Conservation (phyloP, 192 early-diverging fungal species). For the Coemansia aciculifera region DNA sequence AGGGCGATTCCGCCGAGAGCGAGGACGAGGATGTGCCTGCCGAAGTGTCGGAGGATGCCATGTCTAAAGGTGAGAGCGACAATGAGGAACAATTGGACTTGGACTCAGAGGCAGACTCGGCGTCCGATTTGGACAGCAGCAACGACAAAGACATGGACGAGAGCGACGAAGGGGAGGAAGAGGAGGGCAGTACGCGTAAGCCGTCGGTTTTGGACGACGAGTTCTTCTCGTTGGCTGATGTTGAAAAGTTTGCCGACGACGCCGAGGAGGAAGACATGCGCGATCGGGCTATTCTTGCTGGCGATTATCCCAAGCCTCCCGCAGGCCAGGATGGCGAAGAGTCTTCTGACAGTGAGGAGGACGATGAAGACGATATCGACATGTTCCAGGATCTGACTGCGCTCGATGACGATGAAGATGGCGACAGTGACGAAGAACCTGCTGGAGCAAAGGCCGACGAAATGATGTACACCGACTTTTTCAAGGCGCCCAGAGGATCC, state of each 20-base stretch:
- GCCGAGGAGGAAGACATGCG: constrained; percentile 54
- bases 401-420: constrained; percentile 64
- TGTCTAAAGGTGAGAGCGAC: constrained; percentile 14
- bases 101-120: constrained; percentile 45
- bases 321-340: constrained; percentile 63
- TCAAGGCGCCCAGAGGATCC: constrained; percentile 64
- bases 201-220: constrained; percentile 83
- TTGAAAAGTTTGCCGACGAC: constrained; percentile 88
- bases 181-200: constrained; percentile 26
- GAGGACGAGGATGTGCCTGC: constrained; percentile 35
- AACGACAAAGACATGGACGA: constrained; percentile 50
- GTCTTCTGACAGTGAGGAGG: constrained; percentile 34
- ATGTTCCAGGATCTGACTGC: constrained; percentile 50
- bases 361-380: constrained; percentile 65
- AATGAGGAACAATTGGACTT: constrained; percentile 45
- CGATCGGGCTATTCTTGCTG: constrained; percentile 58
- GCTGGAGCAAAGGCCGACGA: constrained; percentile 63
- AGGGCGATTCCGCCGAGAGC: constrained; percentile 9
- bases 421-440: constrained; percentile 65
- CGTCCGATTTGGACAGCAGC: constrained; percentile 23
- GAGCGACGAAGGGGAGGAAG: constrained; percentile 46
- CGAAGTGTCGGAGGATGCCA: constrained; percentile 17
- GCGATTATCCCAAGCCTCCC: constrained; percentile 46
- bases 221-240: constrained; percentile 87
- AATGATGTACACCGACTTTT: constrained; percentile 83